These are phyloP conservation scores for Trebouxia gelatinosa DNA, from an alignment of 163 green algal genomes.

Conservation along the genomic window DNA sequence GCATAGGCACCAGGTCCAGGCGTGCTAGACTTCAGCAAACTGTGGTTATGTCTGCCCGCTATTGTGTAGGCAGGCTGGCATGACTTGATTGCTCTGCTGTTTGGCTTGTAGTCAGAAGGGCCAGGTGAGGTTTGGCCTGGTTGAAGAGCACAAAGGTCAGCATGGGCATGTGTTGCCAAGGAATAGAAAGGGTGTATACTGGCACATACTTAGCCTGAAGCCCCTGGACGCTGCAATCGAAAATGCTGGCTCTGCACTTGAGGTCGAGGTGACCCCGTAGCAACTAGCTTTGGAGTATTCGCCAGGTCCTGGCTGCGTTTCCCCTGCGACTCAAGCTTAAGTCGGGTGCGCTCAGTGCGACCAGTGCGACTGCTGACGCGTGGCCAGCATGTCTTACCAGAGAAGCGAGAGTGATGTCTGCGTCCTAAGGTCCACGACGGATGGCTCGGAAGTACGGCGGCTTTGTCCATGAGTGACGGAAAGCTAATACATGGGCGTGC, in stretches of 20 bases:
- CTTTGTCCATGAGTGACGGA: too few relatives aligned
- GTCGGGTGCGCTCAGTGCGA: too few relatives aligned
- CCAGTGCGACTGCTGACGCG: too few relatives aligned
- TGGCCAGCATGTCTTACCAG: too few relatives aligned
- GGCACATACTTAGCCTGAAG: neutral
- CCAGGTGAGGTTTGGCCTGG: neutral
- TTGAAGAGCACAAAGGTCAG: neutral
- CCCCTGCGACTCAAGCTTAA: neutral
- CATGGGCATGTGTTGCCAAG: too few relatives aligned
- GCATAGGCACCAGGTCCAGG: conserved; percentile 23
- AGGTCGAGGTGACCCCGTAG: neutral
- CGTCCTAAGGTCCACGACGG: too few relatives aligned
- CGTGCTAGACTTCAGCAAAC: neutral
- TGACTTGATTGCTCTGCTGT: neutral
- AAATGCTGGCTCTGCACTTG: neutral
- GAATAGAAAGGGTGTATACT: neutral
- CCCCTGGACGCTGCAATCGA: neutral
- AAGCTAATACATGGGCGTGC: too few relatives aligned
- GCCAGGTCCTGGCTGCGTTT: neutral
- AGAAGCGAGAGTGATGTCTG: too few relatives aligned
- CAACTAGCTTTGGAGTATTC: neutral
- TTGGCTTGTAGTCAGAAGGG: conserved; percentile 12
- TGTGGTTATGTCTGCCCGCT: neutral
- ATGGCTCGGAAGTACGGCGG: too few relatives aligned
- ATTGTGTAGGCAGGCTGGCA: conserved; percentile 12